Evolutionary conservation across 1,284 basidiomycete species (phyloP).

Genomic region (Fomitopsis palustris): DNA sequence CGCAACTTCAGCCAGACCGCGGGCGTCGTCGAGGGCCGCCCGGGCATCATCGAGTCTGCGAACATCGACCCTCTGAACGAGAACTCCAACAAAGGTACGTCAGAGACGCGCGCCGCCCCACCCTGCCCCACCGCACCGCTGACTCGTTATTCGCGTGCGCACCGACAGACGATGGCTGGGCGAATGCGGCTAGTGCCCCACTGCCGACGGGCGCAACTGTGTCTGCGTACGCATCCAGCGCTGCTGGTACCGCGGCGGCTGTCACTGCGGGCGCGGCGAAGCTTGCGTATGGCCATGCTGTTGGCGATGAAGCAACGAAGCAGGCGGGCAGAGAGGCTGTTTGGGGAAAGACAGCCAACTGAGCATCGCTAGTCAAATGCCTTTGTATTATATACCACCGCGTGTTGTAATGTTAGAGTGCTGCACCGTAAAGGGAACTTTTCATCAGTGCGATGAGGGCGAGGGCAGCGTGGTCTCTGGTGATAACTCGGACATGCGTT

Average conservation of each 20-base stretch:
- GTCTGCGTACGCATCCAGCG: slow-evolving; percentile 9
- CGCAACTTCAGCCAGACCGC: slow-evolving; percentile 37
- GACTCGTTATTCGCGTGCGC: background rate
- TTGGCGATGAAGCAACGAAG: slow-evolving; percentile 34
- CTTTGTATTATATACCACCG: background rate
- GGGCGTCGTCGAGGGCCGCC: slow-evolving; percentile 47
- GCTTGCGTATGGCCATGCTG: slow-evolving; percentile 36
- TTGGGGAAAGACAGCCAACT: slow-evolving; percentile 19
- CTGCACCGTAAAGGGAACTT: background rate
- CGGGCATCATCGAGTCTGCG: slow-evolving; percentile 49
- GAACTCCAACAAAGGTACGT: slow-evolving; percentile 39
- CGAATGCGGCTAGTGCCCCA: slow-evolving; percentile 25
- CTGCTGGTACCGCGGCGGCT: slow-evolving; percentile 10
- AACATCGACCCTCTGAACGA: slow-evolving; percentile 49
- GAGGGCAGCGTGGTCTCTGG: too few species aligned
- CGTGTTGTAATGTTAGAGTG: background rate
- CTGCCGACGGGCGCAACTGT: slow-evolving; percentile 13
- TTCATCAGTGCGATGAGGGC: background rate
- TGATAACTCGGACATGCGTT: too few species aligned
- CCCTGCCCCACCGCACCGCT: background rate
- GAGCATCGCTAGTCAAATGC: background rate
- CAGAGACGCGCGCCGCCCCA: background rate
- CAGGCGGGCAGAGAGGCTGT: slow-evolving; percentile 30
- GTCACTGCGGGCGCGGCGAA: slow-evolving; percentile 35
- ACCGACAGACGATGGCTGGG: slow-evolving; percentile 40